Percentiles rank a stretch among this genome's conserved stretches.
Evolutionary conservation across 139 green algal species (phyloP).

Genomic region (Chlorella sp.): DNA sequence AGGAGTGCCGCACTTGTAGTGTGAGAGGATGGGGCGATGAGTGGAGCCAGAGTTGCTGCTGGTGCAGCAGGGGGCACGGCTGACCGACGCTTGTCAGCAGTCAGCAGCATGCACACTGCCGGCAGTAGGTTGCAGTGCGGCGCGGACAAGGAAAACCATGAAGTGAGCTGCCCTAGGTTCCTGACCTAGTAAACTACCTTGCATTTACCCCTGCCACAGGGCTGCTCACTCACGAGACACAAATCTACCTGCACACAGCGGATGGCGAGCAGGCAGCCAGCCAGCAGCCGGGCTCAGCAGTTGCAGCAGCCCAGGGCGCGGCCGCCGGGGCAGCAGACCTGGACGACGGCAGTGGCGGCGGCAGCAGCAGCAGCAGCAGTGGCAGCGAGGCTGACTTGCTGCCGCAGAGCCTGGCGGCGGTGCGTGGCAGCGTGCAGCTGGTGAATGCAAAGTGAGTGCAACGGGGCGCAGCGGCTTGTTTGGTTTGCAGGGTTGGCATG

Average conservation of each 20-base stretch:
- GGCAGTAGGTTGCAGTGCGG: no score
- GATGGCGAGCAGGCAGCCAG: neutral
- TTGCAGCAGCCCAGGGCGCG: neutral
- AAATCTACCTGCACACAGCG: constrained; percentile 34
- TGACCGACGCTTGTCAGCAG: no score
- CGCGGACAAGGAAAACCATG: no score
- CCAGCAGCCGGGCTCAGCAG: neutral
- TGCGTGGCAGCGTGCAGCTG: neutral
- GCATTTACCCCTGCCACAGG: neutral
- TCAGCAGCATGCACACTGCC: no score
- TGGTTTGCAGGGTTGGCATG: no score
- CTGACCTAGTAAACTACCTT: no score
- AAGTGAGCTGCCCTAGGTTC: no score
- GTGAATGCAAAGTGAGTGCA: neutral
- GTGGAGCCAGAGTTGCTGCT: neutral
- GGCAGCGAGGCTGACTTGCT: neutral
- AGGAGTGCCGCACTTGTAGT: no score
- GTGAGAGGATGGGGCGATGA: no score
- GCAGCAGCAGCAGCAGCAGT: neutral
- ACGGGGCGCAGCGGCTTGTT: no score
- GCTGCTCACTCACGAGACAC: constrained; percentile 53
- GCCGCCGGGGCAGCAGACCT: neutral
- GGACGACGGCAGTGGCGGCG: neutral
- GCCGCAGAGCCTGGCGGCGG: neutral
- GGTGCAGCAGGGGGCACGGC: no score